Base-by-base conservation (phyloP, 345 rosid genomes). In the Gossypium rotundifolium region DNA sequence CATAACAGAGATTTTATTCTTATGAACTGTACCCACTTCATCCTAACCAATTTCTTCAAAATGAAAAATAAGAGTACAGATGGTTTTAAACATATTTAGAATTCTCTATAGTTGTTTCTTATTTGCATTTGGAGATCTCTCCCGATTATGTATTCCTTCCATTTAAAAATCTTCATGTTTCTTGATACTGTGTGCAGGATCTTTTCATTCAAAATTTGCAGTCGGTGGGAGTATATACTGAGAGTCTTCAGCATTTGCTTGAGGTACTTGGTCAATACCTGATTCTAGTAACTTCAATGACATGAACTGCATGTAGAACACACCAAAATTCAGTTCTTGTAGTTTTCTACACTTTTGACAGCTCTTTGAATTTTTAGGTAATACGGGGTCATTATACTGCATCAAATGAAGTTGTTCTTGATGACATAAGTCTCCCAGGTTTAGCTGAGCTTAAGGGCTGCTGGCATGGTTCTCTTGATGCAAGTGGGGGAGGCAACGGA, bases 401-500 rank as follows among this genome's bases (percentile, higher is more conserved):
- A 66, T 82, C 84, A 62, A 82, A 86, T 69, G 96, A 95, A 87
- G 91, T 91, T 51, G 76, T 88, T 79, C 87, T 86, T 80, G 96
- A 92, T 79, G 97, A 88, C 78, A 58, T 84, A 74, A 87, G 85
- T 79, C 93, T 95, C 74, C 99, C 95, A 62, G 99, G 96, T 82
- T 86, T 95, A 77, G 91, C 95, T 75, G 99, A 95, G 83, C 91
- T 95, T 45, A 88, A 81, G 83, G 99, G 98, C 72, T 85, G 79
- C 58, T 95, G 99, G 98, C 97, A 83, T 81, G 97, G 97, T 75
- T 95, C 98, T 65, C 87, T 95, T 74, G 99, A 91, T 82, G 98
- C 99, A 68, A 92, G 97, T 80, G 99, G 99, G 74, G 99, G 99
- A 85, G 99, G 98, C 88, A 95, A 95, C 79, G 99, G 99, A 59